phyloP scores from a whole-genome alignment of 371 early-diverging fungal species.

The Blakeslea trispora region DNA sequence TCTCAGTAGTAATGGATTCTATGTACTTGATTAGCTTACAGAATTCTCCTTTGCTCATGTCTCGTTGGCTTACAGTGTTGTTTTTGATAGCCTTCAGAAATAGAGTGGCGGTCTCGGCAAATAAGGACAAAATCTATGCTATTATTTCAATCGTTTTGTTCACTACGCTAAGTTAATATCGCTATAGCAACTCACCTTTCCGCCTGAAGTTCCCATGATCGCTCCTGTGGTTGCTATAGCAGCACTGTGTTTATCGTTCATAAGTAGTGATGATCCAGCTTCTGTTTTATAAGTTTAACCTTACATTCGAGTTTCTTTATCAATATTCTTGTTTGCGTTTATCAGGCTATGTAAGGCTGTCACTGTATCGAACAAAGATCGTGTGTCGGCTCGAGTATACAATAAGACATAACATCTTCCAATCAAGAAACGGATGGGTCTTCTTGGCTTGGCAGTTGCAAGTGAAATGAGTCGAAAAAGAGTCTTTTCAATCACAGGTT shows the following conservation, averaged over 20 bases:
- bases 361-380: conserved; percentile 79
- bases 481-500: conserved; percentile 69
- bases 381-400: conserved; percentile 72
- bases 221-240: conserved; percentile 77
- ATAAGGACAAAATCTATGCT: conserved; percentile 67
- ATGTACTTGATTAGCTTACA: background rate
- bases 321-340: conserved; percentile 67
- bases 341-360: conserved; percentile 69
- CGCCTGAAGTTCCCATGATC: conserved; percentile 67
- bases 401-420: conserved; percentile 74
- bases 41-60: background rate
- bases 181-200: conserved; percentile 45
- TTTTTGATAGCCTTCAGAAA: conserved; percentile 68
- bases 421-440: conserved; percentile 77
- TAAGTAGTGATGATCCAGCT: background rate
- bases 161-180: no score
- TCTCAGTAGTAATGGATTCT: conserved; percentile 66
- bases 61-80: conserved; percentile 56
- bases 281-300: background rate
- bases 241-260: conserved; percentile 55
- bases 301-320: conserved; percentile 63
- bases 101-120: conserved; percentile 74
- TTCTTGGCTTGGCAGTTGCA: conserved; percentile 70
- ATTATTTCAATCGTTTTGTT: background rate
- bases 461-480: conserved; percentile 66